Evolutionary conservation across 2,329 filamentous ascomycete genomes (phyloP), one percentile per base, ranked within the genome.

Genomic region (Myriangium duriaei): DNA sequence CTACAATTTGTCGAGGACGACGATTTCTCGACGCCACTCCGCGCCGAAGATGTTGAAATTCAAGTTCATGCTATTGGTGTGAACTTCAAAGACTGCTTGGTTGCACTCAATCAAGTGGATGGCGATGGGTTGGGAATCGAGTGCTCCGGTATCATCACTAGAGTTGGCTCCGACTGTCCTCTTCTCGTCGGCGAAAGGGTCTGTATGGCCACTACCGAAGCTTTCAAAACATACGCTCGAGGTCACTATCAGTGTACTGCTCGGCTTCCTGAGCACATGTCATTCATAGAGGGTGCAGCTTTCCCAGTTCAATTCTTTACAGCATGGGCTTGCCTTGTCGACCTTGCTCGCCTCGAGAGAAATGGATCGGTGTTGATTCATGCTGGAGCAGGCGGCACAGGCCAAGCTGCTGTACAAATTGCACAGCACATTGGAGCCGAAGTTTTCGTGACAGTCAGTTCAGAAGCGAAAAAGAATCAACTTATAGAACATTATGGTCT

Each of bases 51-150:
- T 12, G 48, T 66, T 9, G 59, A 64, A 40, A 52, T 66, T 4
- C 45, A 60, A 17, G 35, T 52, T 1, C 48, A 49, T 31, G 53
- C 57, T 1, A 45, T 47, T 9, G 61, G 58, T 2, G 14, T 70
- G 41, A 71, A 66, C 48, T 64, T 63, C 44, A 58, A 58, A 19
- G 68, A 72, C 43, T 55, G 65, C 1, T 54, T 69, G 41, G 60
- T 63, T 10, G 59, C 62, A 16, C 51, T 58, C 45, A 54, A 50
- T 10, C 55, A 57, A 36, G 42, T 58, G 4, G 46, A 49, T 1
- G 48, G 51, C 1, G 42, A 49, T 2, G 39, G 43, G 10, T 53
- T 62, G 45, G 53, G 51, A 3, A 50, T 51, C 4, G 60, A 62
- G 35, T 53, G 51, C 16, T 47, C 54, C 3, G 61, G 60, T 3